phyloP scores from a whole-genome alignment of 805 yeast genomes.

The Yarrowia osloensis region DNA sequence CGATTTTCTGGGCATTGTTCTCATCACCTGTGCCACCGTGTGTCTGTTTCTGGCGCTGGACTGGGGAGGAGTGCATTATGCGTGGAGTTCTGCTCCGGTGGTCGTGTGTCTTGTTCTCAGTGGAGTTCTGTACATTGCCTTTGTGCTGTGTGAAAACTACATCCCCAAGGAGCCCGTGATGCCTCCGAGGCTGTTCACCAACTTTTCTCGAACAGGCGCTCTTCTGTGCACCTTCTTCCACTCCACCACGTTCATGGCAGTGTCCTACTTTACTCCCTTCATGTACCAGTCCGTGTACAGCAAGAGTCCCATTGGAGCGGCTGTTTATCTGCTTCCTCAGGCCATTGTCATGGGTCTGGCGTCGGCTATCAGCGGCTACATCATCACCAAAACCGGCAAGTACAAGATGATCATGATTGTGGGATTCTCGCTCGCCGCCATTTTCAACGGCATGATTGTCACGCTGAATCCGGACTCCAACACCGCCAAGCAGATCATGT shows the following conservation, averaged over 20 bases:
- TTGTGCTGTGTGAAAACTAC: slow-evolving; percentile 51
- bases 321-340: slow-evolving; percentile 49
- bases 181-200: slow-evolving; percentile 44
- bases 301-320: slow-evolving; percentile 45
- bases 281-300: slow-evolving; percentile 53
- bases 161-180: slow-evolving; percentile 46
- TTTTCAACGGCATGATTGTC: slow-evolving; percentile 49
- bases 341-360: slow-evolving; percentile 49
- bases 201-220: slow-evolving; percentile 20
- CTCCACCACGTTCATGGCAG: slow-evolving; percentile 54
- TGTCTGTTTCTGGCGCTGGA: slow-evolving; percentile 52
- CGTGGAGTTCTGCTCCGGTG: slow-evolving; percentile 58
- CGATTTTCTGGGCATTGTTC: slow-evolving; percentile 53
- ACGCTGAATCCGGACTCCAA: slow-evolving; percentile 48
- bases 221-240: slow-evolving; percentile 43
- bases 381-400: slow-evolving; percentile 48
- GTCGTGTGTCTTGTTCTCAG: slow-evolving; percentile 50
- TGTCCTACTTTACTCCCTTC: slow-evolving; percentile 52
- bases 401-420: slow-evolving; percentile 48
- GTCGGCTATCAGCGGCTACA: slow-evolving; percentile 50
- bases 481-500: slow-evolving; percentile 47
- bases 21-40: slow-evolving; percentile 51
- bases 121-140: slow-evolving; percentile 46
- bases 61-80: slow-evolving; percentile 52
- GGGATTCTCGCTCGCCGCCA: slow-evolving; percentile 34